Conservation (phyloP, 108 stramenopile species). For the Skeletonema potamos region DNA sequence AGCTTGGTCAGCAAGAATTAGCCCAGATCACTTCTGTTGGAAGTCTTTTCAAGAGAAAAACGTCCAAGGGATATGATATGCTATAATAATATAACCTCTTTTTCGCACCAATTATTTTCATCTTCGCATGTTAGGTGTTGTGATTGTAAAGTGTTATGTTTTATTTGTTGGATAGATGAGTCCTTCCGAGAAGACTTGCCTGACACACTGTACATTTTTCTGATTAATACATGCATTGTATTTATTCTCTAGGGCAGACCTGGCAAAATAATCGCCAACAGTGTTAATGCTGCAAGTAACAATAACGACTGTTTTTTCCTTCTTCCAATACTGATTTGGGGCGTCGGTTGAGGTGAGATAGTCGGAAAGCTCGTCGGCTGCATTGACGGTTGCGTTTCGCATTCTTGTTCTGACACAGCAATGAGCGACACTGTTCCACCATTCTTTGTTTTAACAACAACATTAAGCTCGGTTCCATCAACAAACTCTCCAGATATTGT, state of each 20-base stretch:
- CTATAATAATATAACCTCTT: neutral
- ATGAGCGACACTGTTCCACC: neutral
- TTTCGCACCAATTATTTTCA: neutral
- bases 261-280: neutral
- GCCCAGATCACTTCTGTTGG: neutral
- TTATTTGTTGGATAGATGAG: no score
- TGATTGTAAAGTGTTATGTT: no score
- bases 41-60: slow-evolving; percentile 17
- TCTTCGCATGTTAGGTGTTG: neutral
- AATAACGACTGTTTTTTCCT: neutral
- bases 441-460: neutral
- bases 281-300: neutral
- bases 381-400: slow-evolving; percentile 2
- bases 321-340: neutral
- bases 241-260: neutral
- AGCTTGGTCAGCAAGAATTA: slow-evolving; percentile 10
- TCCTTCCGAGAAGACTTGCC: no score
- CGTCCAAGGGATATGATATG: slow-evolving; percentile 11
- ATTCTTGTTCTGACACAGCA: slow-evolving; percentile 2
- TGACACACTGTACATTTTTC: no score
- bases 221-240: no score
- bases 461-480: neutral
- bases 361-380: slow-evolving; percentile 8
- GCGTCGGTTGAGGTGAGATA: neutral
- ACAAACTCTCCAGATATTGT: neutral